Base-by-base conservation (phyloP, 306 rosid genomes). In the Inga laurina region DNA sequence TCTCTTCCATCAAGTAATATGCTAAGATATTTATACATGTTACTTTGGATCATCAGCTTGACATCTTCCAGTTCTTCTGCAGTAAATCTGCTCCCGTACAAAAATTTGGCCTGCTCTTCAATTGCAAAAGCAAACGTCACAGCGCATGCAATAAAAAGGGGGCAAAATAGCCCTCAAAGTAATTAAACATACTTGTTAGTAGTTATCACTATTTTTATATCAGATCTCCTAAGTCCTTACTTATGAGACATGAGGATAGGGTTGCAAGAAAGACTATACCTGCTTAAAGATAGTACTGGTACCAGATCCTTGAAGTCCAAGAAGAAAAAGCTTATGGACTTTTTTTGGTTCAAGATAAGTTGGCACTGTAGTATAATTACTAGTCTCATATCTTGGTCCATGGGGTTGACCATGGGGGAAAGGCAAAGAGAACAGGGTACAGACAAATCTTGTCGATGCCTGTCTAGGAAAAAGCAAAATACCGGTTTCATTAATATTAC, bases 261-360 rank as follows among this genome's bases (percentile, higher is more conserved):
- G 3, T 62, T 67, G 75, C 72, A 68, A 37, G 13, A 67, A 67
- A 35, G 22, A 67, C 21, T 18, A 35, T 78, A 93, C 98, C 98
- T 96, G 99, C 90, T 96, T 96, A 87, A 96, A 96, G 82, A 96
- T 89, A 12, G 97, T 96, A 88, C 99, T 96, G 79, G 99, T 93
- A 84, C 99, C 99, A 78, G 98, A 90, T 78, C 99, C 97, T 77
- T 86, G 93, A 87, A 88, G 84, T 82, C 99, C 99, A 82, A 96
- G 92, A 83, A 96, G 98, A 73, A 96, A 94, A 70, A 93, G 97
- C 90, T 96, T 96, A 85, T 96, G 99, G 72, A 76, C 78, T 76
- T 87, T 92, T 86, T 93, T 96, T 88, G 87, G 97, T 84, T 93
- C 98, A 78, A 96, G 85, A 85, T 90, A 96, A 86, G 82, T 93